A percentile compares a stretch with the other conserved stretches of the same genome.
Conservation (phyloP, 2,329 filamentous ascomycete species). For the Venturia effusa region DNA sequence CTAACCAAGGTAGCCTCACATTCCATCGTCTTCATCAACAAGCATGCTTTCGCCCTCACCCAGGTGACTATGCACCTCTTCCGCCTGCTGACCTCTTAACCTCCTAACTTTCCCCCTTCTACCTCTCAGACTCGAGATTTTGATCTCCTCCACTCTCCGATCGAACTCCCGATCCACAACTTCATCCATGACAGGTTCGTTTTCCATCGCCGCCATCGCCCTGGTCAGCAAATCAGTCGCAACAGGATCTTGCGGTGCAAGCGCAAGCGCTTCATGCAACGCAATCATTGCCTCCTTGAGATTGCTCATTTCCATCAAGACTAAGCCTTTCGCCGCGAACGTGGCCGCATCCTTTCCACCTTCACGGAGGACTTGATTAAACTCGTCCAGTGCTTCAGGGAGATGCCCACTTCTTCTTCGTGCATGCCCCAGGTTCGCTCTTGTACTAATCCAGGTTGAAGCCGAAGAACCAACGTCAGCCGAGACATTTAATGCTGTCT, state of each 20-base stretch:
- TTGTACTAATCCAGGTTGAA: conserved; percentile 69
- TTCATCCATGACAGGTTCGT: conserved; percentile 12
- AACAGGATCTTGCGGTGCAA: conserved; percentile 69
- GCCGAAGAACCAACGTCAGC: conserved; percentile 73
- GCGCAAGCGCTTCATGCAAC: conserved; percentile 73
- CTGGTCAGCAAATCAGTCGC: conserved; percentile 68
- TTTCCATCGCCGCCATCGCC: conserved; percentile 41
- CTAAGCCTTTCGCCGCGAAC: conserved; percentile 73
- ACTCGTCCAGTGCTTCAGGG: conserved; percentile 64
- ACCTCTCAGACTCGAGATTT: conserved; percentile 15
- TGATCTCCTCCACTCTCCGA: conserved; percentile 28
- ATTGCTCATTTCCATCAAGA: conserved; percentile 65
- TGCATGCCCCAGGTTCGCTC: conserved; percentile 83
- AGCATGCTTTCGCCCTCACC: conserved; percentile 39
- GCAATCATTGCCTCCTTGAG: conserved; percentile 69
- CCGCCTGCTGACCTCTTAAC: conserved; percentile 37
- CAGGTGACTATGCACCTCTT: conserved; percentile 26
- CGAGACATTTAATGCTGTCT: conserved; percentile 64
- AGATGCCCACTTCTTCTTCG: conserved; percentile 61
- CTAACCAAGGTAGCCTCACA: not conserved
- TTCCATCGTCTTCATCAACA: conserved; percentile 40
- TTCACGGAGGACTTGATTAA: conserved; percentile 75
- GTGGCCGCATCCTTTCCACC: conserved; percentile 70
- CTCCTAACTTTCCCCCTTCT: conserved; percentile 40
- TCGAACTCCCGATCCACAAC: conserved; percentile 28